These are phyloP conservation scores for Chenopodium suecicum DNA, from an alignment of 148 eudicot genomes.

Conservation along the genomic window DNA sequence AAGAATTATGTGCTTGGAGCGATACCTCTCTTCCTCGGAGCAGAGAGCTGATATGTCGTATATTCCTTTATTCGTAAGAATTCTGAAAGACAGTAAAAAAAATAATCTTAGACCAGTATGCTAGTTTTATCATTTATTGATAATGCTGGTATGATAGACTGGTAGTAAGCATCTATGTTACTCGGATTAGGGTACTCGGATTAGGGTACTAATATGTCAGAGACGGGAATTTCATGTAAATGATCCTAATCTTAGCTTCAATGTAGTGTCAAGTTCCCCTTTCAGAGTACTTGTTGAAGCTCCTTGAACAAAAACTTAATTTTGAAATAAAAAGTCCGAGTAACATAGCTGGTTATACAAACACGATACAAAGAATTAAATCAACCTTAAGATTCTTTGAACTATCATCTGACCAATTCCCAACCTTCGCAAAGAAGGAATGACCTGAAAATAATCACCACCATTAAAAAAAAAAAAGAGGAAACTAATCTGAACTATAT, in stretches of 20 bases:
- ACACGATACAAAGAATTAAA: neutral
- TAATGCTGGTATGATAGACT: too few species aligned
- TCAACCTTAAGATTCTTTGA: slow-evolving; percentile 71
- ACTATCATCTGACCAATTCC: slow-evolving; percentile 79
- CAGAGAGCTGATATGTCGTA: slow-evolving; percentile 87
- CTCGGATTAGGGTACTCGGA: neutral
- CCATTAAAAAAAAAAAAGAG: too few species aligned
- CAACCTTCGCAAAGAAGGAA: slow-evolving; percentile 53
- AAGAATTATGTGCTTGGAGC: neutral
- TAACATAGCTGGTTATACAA: neutral
- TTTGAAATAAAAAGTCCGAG: too few species aligned
- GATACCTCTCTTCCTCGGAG: slow-evolving; percentile 62
- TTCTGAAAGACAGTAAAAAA: slow-evolving; percentile 41
- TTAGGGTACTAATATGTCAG: neutral
- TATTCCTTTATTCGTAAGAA: slow-evolving; percentile 63
- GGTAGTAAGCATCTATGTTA: neutral
- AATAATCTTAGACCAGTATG: neutral
- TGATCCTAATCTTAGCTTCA: too few species aligned
- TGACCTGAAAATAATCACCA: slow-evolving; percentile 58
- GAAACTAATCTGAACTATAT: too few species aligned
- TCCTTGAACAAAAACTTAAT: too few species aligned
- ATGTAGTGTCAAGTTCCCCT: neutral
- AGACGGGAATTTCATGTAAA: too few species aligned
- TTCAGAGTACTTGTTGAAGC: too few species aligned
- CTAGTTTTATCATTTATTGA: neutral